phyloP scores from a whole-genome alignment of 2,329 filamentous ascomycete genomes.

The Claviceps quebecensis region DNA sequence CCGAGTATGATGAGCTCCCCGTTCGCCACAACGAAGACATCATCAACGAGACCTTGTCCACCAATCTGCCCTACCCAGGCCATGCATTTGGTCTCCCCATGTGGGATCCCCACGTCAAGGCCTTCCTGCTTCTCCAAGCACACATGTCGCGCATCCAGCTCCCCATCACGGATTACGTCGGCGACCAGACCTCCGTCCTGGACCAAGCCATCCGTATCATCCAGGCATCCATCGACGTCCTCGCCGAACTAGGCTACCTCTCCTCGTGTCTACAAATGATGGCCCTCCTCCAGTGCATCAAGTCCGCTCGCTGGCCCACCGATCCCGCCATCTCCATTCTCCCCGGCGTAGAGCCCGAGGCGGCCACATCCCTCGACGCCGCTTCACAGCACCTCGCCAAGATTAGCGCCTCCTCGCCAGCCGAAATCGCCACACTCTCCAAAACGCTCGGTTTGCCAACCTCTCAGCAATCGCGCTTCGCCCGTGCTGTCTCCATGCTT shows the following conservation, averaged over 20 bases:
- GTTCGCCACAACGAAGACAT: slow-evolving; percentile 97
- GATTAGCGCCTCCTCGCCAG: slow-evolving; percentile 22
- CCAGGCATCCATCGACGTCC: slow-evolving; percentile 84
- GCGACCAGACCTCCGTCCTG: slow-evolving; percentile 77
- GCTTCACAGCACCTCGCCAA: slow-evolving; percentile 25
- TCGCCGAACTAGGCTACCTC: slow-evolving; percentile 76
- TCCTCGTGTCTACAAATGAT: slow-evolving; percentile 73
- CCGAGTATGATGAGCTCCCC: slow-evolving; percentile 93
- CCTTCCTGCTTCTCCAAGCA: slow-evolving; percentile 84
- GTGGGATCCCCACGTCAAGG: slow-evolving; percentile 98
- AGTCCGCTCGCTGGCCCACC: slow-evolving; percentile 79
- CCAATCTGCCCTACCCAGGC: slow-evolving; percentile 55
- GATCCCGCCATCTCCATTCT: slow-evolving; percentile 70
- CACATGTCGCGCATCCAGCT: slow-evolving; percentile 88
- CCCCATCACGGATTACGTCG: slow-evolving; percentile 93
- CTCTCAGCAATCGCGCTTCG: slow-evolving; percentile 30
- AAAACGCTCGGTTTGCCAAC: slow-evolving; percentile 36
- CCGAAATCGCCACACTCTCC: slow-evolving; percentile 29
- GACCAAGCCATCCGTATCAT: slow-evolving; percentile 96
- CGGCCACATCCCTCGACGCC: slow-evolving; percentile 17
- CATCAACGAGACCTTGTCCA: slow-evolving; percentile 81
- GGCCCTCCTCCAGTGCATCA: slow-evolving; percentile 76
- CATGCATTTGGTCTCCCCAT: slow-evolving; percentile 61
- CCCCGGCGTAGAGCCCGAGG: slow-evolving; percentile 47
- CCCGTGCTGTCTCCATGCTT: slow-evolving; percentile 48